phyloP scores from a whole-genome alignment of 225 moss, liverwort and hornwort genomes.

The Marchantia paleacea region DNA sequence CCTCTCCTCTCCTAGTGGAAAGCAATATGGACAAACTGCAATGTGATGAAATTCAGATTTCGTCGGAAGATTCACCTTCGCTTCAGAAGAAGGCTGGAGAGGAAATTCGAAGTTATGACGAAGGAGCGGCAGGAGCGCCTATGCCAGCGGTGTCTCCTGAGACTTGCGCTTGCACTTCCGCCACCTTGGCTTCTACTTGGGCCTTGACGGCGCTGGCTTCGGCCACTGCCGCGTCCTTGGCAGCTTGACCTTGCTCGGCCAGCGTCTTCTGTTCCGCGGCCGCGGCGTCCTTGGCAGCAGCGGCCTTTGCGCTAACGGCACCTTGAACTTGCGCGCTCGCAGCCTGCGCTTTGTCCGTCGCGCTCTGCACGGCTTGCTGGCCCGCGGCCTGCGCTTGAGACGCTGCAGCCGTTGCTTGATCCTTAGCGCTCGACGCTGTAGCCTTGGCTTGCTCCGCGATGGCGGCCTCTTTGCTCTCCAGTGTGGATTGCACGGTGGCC shows the following conservation, averaged over 20 bases:
- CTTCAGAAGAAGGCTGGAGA: not conserved
- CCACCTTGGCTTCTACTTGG: not conserved
- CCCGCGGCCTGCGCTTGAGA: not conserved
- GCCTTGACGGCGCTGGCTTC: not conserved
- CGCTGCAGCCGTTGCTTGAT: constrained; percentile 5
- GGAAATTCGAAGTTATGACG: not conserved
- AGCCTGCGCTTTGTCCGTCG: constrained; percentile 1
- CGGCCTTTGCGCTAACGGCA: not conserved
- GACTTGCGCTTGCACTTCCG: not conserved
- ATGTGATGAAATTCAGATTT: not conserved
- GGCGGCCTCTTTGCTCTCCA: not conserved
- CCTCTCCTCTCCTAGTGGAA: too few species aligned
- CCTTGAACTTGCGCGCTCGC: not conserved
- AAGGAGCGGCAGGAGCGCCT: not conserved
- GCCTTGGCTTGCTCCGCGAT: not conserved
- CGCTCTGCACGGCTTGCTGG: not conserved
- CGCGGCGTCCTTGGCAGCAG: not conserved
- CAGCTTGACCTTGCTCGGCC: constrained; percentile 7
- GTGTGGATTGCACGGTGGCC: not conserved
- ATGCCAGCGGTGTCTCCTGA: too few species aligned
- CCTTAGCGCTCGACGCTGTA: not conserved
- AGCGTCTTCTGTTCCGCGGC: not conserved
- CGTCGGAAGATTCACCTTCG: not conserved
- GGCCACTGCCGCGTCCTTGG: not conserved
- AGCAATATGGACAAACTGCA: too few species aligned